Percentiles rank a stretch among this genome's conserved stretches.
phyloP scores from a whole-genome alignment of 345 rosid species.

The Fremontodendron californicum region DNA sequence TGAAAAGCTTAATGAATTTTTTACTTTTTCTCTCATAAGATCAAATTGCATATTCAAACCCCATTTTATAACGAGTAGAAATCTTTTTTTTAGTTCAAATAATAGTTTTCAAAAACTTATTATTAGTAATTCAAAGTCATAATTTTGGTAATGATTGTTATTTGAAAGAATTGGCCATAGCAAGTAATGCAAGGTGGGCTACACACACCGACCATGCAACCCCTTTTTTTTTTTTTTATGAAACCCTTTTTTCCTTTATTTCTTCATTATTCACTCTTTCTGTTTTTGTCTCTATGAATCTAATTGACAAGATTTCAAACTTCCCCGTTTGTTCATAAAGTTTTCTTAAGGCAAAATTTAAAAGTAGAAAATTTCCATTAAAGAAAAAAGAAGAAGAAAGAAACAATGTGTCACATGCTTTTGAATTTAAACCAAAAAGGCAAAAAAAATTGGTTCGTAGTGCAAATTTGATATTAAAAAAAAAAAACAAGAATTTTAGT shows the following conservation, averaged over 20 bases:
- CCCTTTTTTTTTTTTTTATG: background rate
- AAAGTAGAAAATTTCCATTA: no score
- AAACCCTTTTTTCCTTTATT: constrained; percentile 3
- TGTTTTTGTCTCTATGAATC: constrained; percentile 12
- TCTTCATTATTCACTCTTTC: background rate
- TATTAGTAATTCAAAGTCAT: background rate
- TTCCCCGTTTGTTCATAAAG: background rate
- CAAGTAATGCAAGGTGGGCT: constrained; percentile 9
- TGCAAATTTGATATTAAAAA: no score
- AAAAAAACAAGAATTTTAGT: background rate
- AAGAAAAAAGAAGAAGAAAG: background rate
- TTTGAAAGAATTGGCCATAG: background rate
- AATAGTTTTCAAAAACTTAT: no score
- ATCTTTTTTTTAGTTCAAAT: no score
- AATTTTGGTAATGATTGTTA: background rate
- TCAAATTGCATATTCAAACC: no score
- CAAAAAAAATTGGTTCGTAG: background rate
- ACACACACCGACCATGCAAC: constrained; percentile 2
- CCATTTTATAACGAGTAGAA: no score
- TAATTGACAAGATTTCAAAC: background rate
- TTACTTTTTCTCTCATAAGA: no score
- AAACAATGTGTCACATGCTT: background rate
- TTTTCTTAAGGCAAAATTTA: background rate
- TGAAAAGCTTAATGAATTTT: no score
- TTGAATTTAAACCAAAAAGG: constrained; percentile 17